phyloP scores from a whole-genome alignment of 495 filamentous ascomycete species.

The Evansstolkia leycettana region DNA sequence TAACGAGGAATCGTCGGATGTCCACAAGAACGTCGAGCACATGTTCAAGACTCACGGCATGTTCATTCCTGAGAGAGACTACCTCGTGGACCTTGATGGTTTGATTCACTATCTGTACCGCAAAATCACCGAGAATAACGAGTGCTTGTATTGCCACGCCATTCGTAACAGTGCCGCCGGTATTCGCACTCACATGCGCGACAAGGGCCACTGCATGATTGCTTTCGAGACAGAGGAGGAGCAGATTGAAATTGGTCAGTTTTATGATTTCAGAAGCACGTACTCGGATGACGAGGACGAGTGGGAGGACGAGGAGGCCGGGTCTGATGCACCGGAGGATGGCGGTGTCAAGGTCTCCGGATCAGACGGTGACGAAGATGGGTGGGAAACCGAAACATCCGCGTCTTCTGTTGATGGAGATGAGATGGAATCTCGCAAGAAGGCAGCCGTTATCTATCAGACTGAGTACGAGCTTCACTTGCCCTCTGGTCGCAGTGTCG shows the following conservation, averaged over 20 bases:
- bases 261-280: conserved; percentile 91
- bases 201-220: conserved; percentile 93
- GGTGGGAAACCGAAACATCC: conserved; percentile 89
- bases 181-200: conserved; percentile 89
- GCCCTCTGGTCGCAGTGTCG: conserved; percentile 80
- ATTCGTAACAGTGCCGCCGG: conserved; percentile 58
- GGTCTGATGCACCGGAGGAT: conserved; percentile 16
- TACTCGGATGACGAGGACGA: conserved; percentile 74
- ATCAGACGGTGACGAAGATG: conserved; percentile 42
- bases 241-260: conserved; percentile 91
- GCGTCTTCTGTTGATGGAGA: conserved; percentile 62
- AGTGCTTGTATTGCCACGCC: conserved; percentile 79
- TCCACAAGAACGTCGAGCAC: conserved; percentile 64
- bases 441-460: conserved; percentile 59
- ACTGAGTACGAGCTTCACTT: conserved; percentile 90
- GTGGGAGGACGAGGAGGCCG: conserved; percentile 29
- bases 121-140: conserved; percentile 63
- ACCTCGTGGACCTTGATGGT: conserved; percentile 68
- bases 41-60: conserved; percentile 91
- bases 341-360: conserved; percentile 27
- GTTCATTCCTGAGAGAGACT: conserved; percentile 85
- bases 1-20: conserved; percentile 59
- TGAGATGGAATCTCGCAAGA: conserved; percentile 29
- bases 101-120: conserved; percentile 63
- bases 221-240: conserved; percentile 83